These are phyloP conservation scores for Lipomyces orientalis DNA, from an alignment of 805 yeast species.

Conservation along the genomic window DNA sequence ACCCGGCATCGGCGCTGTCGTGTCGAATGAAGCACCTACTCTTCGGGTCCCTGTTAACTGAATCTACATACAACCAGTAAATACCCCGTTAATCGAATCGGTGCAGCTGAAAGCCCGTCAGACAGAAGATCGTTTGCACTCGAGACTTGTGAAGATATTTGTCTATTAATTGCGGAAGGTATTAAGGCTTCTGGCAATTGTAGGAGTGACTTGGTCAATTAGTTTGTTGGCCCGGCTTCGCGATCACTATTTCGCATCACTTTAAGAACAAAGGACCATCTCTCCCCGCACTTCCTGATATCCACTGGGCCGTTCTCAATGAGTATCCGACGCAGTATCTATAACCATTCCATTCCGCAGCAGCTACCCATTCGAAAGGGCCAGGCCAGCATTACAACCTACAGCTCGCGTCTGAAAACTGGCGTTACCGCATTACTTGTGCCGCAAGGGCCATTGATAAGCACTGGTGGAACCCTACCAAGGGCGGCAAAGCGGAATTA, in stretches of 20 bases:
- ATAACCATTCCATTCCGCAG: not conserved
- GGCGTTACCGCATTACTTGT: constrained; percentile 36
- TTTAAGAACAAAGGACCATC: not conserved
- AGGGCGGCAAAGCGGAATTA: constrained; percentile 33
- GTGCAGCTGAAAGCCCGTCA: not conserved
- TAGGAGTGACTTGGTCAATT: not conserved
- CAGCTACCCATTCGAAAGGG: constrained; percentile 19
- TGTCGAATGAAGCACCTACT: too few species aligned
- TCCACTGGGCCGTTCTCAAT: not conserved
- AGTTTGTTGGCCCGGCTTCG: not conserved
- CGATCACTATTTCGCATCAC: not conserved
- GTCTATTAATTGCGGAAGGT: not conserved
- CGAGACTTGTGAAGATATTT: not conserved
- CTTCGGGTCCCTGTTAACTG: too few species aligned
- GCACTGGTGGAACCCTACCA: constrained; percentile 33
- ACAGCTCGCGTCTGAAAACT: constrained; percentile 32
- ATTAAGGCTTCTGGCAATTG: not conserved
- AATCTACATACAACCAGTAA: too few species aligned
- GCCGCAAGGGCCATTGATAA: constrained; percentile 32
- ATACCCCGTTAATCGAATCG: not conserved
- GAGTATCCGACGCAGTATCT: not conserved
- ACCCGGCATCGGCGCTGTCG: not conserved
- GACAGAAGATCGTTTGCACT: not conserved
- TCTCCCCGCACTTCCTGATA: not conserved
- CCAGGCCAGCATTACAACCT: constrained; percentile 35